Percentiles rank a stretch among this genome's conserved stretches.
Conservation (phyloP, 148 eudicot species). For the Nepenthes mirabilis region DNA sequence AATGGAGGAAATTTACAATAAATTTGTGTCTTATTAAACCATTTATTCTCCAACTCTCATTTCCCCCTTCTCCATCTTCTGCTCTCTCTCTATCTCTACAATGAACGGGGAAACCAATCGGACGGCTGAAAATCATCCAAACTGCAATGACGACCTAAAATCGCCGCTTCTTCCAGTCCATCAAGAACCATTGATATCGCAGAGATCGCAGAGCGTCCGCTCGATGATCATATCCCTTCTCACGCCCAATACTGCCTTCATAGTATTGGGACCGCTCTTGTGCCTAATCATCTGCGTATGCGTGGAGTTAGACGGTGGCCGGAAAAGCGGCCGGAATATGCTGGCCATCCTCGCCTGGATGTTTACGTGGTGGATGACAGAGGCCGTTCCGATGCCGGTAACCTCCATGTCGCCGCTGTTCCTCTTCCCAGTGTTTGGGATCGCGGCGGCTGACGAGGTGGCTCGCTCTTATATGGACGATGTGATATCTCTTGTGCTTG, state of each 20-base stretch:
- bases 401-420: slow-evolving; percentile 91
- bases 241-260: slow-evolving; percentile 42
- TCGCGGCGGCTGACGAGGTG: slow-evolving; percentile 55
- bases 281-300: slow-evolving; percentile 36
- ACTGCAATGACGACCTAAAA: neutral
- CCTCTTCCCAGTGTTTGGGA: slow-evolving; percentile 77
- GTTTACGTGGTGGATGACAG: slow-evolving; percentile 85
- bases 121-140: neutral
- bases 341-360: slow-evolving; percentile 62
- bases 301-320: slow-evolving; percentile 33
- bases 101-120: neutral
- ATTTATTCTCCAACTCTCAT: too few species aligned
- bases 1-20: too few species aligned
- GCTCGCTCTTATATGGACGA: slow-evolving; percentile 78
- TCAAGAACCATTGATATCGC: neutral
- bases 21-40: too few species aligned
- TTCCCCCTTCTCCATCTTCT: too few species aligned
- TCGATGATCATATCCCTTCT: slow-evolving; percentile 14
- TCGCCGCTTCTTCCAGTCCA: neutral
- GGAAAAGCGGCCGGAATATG: slow-evolving; percentile 42
- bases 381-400: slow-evolving; percentile 95
- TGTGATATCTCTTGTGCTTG: slow-evolving; percentile 75
- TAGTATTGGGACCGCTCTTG: slow-evolving; percentile 57
- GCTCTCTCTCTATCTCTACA: neutral
- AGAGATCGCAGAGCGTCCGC: neutral